These are phyloP conservation scores for Plectranthus barbatus DNA, from an alignment of 257 asterid species.

Conservation along the genomic window DNA sequence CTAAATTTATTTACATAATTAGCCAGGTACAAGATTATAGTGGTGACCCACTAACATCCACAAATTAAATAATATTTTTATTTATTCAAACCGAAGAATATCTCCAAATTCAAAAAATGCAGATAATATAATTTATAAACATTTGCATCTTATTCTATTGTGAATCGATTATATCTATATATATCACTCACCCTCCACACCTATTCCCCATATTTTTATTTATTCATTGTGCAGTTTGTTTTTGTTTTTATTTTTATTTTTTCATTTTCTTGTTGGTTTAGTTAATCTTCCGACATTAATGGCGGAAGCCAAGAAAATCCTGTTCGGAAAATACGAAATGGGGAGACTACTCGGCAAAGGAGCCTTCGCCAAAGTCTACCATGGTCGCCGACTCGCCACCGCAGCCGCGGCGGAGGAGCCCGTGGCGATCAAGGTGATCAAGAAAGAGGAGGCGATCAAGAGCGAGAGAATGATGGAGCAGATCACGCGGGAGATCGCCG, in stretches of 20 bases:
- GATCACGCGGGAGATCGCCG: constrained; percentile 36
- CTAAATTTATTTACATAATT: too few relatives aligned
- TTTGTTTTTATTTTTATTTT: neutral
- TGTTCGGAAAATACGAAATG: constrained; percentile 31
- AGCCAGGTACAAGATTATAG: neutral
- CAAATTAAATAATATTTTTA: too few relatives aligned
- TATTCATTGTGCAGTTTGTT: too few relatives aligned
- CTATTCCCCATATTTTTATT: neutral
- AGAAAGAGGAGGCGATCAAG: constrained; percentile 26
- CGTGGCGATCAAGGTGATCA: constrained; percentile 38
- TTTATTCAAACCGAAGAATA: neutral
- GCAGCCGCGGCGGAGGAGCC: constrained; percentile 7
- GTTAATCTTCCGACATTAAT: neutral
- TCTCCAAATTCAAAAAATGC: neutral
- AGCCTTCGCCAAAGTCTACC: constrained; percentile 34
- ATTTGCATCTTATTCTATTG: neutral
- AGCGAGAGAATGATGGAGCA: constrained; percentile 29
- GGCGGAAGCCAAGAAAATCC: constrained; percentile 28
- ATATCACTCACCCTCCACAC: neutral
- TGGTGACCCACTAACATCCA: constrained; percentile 16
- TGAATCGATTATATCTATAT: neutral
- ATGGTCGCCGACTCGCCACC: constrained; percentile 10
- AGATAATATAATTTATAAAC: neutral
- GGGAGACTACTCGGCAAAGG: constrained; percentile 35
- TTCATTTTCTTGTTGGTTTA: neutral